Evolutionary conservation across 2,329 filamentous ascomycete species (phyloP).

Genomic region (Aspergillus candidus): DNA sequence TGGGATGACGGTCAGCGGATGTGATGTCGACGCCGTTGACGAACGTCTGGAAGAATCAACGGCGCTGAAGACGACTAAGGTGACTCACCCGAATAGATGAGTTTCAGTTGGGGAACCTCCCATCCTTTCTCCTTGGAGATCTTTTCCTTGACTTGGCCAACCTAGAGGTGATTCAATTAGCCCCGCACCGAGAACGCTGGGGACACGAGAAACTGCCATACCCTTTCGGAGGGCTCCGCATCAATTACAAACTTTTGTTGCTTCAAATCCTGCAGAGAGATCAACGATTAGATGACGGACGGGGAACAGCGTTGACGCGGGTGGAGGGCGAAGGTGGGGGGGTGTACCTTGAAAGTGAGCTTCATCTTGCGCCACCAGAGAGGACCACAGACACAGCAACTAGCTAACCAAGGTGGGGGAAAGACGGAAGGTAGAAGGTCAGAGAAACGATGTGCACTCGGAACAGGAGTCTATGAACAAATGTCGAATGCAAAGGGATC

Average conservation of each 20-base stretch:
- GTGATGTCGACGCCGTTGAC: not conserved
- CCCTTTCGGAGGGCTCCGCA: constrained; percentile 84
- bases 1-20: constrained; percentile 12
- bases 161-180: constrained; percentile 49
- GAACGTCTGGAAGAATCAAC: not conserved
- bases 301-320: not conserved
- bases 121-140: constrained; percentile 89
- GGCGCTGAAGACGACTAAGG: not conserved
- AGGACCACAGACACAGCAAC: too few relatives aligned
- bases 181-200: constrained; percentile 25
- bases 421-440: constrained; percentile 1
- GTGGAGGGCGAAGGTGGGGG: constrained; percentile 16
- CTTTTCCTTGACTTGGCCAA: constrained; percentile 86
- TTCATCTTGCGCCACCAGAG: constrained; percentile 50
- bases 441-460: too few relatives aligned
- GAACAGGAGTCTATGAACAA: too few relatives aligned
- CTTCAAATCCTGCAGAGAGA: constrained; percentile 72
- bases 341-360: constrained; percentile 63
- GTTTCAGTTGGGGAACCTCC: constrained; percentile 83
- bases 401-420: too few relatives aligned
- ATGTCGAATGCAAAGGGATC: constrained; percentile 17
- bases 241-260: constrained; percentile 98
- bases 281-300: constrained; percentile 15
- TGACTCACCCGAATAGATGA: constrained; percentile 89
- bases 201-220: constrained; percentile 44